phyloP scores from a whole-genome alignment of 352 stramenopile species.

The Globisporangium ultimum region DNA sequence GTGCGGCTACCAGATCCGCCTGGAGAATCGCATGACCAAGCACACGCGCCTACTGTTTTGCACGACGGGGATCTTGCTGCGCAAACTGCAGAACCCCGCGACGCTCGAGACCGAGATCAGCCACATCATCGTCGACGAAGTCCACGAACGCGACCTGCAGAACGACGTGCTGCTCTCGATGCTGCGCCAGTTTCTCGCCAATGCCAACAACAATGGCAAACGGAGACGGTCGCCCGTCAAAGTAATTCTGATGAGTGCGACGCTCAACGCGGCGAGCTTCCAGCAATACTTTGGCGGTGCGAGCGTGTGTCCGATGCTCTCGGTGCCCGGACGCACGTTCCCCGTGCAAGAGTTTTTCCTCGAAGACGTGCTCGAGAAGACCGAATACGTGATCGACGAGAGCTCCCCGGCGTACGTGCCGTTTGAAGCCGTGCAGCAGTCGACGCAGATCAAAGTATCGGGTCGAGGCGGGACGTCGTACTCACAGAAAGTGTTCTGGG shows the following conservation, averaged over 20 bases:
- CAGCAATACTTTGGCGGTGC: conserved; percentile 93
- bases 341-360: conserved; percentile 96
- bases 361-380: conserved; percentile 91
- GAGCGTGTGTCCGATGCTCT: conserved; percentile 75
- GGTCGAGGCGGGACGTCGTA: conserved; percentile 60
- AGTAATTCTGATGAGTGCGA: conserved; percentile 97
- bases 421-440: conserved; percentile 26
- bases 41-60: conserved; percentile 93
- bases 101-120: conserved; percentile 85
- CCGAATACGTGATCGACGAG: conserved; percentile 83
- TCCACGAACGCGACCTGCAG: conserved; percentile 95
- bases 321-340: conserved; percentile 93
- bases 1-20: conserved; percentile 91
- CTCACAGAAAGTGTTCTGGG: conserved; percentile 61
- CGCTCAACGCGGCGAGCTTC: conserved; percentile 94
- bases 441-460: conserved; percentile 59
- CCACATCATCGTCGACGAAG: conserved; percentile 98
- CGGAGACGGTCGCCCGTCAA: conserved; percentile 66
- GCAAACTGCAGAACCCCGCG: conserved; percentile 83
- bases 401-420: conserved; percentile 45
- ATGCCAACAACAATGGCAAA: conserved; percentile 35
- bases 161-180: conserved; percentile 91
- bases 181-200: conserved; percentile 78
- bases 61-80: conserved; percentile 94
- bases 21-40: conserved; percentile 85